Evolutionary conservation across 2,329 filamentous ascomycete species (phyloP), one percentile per base, ranked within the genome.

Genomic region (Diaporthe eres): DNA sequence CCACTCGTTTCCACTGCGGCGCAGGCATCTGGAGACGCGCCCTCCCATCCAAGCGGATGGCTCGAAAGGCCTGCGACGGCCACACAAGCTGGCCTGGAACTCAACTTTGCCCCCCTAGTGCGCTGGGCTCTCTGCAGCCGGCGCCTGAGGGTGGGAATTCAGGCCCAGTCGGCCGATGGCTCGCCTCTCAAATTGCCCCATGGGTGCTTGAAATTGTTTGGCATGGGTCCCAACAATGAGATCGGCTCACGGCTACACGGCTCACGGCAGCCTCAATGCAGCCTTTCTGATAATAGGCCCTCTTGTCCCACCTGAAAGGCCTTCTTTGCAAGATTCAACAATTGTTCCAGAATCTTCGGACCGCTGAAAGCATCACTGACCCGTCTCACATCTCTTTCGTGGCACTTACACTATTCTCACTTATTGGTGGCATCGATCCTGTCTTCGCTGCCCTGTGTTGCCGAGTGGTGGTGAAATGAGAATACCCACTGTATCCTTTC

Each of bases 1-100:
- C 76, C 76, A 77, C 70, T 77, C 76, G 55, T 77, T 75, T 34
- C 63, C 58, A n/a, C 53, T 47, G 74, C 58, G 74, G 74, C 74
- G 63, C 49, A 67, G 39, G 47, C 42, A 47, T 51, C 74, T 65
- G 71, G 74, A 74, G 74, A 74, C 74, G 74, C 71, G 71, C 71
- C 71, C 58, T 63, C 34, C 71, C 61, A 63, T 25, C 37, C 70
- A 60, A 74, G 76, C 63, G 70, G 57, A 63, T 75, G 75, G 67
- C n/a, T 68, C 67, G 6, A 49, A 55, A 31, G 72, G 67, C 72
- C 65, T 42, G 61, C 37, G 39, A 75, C 34, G 51, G 63, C 75
- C 67, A 68, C 72, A 67, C 34, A 31, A 49, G 12, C 34, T 65
- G 70, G 58, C 53, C 70, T 73, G 61, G 51, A 58, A 65, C 68